Percentiles rank a stretch among this genome's conserved stretches.
phyloP scores from a whole-genome alignment of 148 eudicot genomes.

The Diospyros lotus region DNA sequence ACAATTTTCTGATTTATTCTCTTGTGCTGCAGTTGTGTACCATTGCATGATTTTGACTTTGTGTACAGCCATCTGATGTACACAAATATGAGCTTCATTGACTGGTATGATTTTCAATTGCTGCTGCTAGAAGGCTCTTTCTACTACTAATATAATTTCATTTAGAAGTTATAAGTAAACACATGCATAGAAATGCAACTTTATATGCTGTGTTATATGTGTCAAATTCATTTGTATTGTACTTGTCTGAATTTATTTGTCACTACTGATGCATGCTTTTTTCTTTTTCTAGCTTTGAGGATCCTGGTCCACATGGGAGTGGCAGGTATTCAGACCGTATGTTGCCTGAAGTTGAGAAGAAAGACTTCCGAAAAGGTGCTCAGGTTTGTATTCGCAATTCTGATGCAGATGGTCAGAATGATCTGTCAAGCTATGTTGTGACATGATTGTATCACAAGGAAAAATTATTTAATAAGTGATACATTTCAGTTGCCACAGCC shows the following conservation, averaged over 20 bases:
- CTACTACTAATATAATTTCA: neutral
- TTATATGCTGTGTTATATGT: neutral
- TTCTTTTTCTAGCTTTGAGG: conserved; percentile 62
- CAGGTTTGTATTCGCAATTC: conserved; percentile 48
- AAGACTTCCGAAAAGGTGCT: conserved; percentile 87
- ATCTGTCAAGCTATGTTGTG: neutral
- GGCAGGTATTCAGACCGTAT: conserved; percentile 82
- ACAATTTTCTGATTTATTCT: conserved; percentile 14
- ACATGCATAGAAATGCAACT: neutral
- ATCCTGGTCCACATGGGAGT: conserved; percentile 98
- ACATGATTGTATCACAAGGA: neutral
- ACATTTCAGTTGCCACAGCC: neutral
- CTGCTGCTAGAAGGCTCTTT: neutral
- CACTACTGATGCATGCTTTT: conserved; percentile 9
- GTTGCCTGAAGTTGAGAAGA: conserved; percentile 84
- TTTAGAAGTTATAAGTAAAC: neutral
- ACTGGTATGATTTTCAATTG: conserved; percentile 46
- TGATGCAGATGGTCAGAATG: neutral
- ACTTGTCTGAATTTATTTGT: neutral
- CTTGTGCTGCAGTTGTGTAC: conserved; percentile 74
- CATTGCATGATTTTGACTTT: conserved; percentile 75
- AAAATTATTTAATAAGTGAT: neutral
- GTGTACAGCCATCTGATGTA: conserved; percentile 82
- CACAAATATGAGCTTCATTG: conserved; percentile 87
- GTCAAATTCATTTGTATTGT: conserved; percentile 3